Conservation (phyloP, 306 rosid species). For the Sindora glabra region DNA sequence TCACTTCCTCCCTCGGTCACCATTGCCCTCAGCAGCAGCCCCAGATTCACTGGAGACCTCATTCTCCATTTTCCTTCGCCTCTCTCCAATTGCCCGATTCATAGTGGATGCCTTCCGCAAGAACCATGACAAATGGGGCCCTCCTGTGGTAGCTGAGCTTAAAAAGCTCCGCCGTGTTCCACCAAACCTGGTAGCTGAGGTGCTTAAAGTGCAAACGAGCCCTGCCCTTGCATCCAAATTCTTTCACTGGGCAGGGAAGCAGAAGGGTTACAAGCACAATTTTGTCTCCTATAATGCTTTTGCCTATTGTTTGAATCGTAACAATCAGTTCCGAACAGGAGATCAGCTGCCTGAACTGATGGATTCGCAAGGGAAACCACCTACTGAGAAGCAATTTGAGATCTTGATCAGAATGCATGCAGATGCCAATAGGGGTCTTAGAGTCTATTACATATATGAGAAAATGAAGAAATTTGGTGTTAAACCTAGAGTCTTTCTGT, state of each 20-base stretch:
- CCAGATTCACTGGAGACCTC: conserved; percentile 3
- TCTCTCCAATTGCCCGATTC: conserved; percentile 75
- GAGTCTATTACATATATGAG: conserved; percentile 58
- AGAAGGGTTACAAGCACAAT: conserved; percentile 61
- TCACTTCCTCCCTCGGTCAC: conserved; percentile 24
- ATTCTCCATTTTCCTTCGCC: conserved; percentile 31
- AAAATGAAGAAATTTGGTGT: conserved; percentile 76
- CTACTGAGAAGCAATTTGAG: conserved; percentile 84
- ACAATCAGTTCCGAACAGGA: conserved; percentile 41
- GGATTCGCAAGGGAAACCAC: conserved; percentile 75
- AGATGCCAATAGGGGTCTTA: conserved; percentile 64
- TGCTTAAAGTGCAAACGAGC: conserved; percentile 50
- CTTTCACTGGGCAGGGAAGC: conserved; percentile 75
- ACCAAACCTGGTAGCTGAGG: conserved; percentile 63
- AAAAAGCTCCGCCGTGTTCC: conserved; percentile 73
- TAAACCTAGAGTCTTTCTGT: conserved; percentile 67
- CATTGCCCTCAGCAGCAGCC: conserved; percentile 1
- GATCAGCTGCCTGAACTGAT: conserved; percentile 72
- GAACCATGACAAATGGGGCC: conserved; percentile 50
- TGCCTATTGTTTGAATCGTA: conserved; percentile 62
- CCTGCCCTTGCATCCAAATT: conserved; percentile 54
- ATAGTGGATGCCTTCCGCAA: conserved; percentile 57
- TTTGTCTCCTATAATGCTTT: conserved; percentile 69
- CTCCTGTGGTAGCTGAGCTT: conserved; percentile 51
- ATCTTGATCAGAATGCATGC: conserved; percentile 69